phyloP scores from a whole-genome alignment of 257 asterid species.

The Ligustrum vulgare region DNA sequence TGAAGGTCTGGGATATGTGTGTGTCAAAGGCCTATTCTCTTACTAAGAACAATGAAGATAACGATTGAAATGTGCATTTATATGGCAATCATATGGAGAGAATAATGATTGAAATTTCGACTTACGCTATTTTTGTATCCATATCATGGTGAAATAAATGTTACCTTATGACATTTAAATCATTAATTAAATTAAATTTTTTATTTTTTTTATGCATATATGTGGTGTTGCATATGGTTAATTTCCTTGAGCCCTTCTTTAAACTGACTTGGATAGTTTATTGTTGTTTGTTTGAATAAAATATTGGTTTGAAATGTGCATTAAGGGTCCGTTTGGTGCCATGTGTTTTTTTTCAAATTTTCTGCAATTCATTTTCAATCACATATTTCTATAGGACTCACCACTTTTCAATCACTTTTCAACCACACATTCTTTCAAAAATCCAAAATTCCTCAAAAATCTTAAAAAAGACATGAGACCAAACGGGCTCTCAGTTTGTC shows the following conservation, averaged over 20 bases:
- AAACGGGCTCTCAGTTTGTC: too few species aligned
- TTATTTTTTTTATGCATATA: background rate
- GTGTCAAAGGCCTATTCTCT: background rate
- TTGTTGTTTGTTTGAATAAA: background rate
- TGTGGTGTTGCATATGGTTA: background rate
- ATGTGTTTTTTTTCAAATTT: too few species aligned
- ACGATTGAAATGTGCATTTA: background rate
- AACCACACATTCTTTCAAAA: too few species aligned
- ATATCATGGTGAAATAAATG: background rate
- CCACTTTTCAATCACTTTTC: too few species aligned
- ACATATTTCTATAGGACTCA: too few species aligned
- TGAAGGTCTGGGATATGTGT: background rate
- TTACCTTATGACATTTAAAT: background rate
- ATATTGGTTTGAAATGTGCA: background rate
- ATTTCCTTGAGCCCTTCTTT: background rate
- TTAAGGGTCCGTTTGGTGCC: background rate
- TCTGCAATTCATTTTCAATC: too few species aligned
- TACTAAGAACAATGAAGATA: background rate
- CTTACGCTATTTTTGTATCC: background rate
- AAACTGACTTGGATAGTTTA: background rate
- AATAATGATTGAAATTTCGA: background rate
- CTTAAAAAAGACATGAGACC: too few species aligned
- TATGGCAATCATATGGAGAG: background rate
- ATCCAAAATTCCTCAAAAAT: too few species aligned
- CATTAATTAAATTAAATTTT: background rate